Conservation (phyloP, 2,329 filamentous ascomycete genomes). For the Fulvia fulva region DNA sequence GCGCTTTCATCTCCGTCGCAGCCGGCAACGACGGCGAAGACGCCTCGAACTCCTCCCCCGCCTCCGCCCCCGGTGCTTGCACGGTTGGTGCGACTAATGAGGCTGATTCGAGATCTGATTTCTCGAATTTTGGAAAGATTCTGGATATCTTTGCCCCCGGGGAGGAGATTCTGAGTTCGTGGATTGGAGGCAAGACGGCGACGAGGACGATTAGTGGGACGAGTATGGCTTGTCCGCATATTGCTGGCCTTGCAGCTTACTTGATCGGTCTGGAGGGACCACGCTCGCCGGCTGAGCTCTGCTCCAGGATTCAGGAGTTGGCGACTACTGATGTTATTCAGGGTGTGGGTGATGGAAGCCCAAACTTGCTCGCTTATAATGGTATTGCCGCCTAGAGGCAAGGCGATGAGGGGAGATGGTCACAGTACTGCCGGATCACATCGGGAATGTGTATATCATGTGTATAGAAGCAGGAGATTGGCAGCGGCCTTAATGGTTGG, state of each 20-base stretch:
- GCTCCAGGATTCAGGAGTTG: slow-evolving; percentile 10
- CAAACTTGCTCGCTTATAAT: slow-evolving; percentile 16
- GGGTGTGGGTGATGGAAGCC: slow-evolving; percentile 7
- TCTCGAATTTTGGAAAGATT: slow-evolving; percentile 38
- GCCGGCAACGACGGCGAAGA: slow-evolving; percentile 35
- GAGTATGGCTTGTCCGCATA: slow-evolving; percentile 38
- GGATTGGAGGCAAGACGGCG: slow-evolving; percentile 43
- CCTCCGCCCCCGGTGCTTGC: slow-evolving; percentile 35
- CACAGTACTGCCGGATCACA: too few relatives aligned
- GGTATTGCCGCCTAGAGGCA: slow-evolving; percentile 7
- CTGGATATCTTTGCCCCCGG: slow-evolving; percentile 48
- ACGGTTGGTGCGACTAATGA: slow-evolving; percentile 36
- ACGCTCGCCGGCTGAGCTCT: slow-evolving; percentile 7
- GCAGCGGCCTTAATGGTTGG: too few relatives aligned
- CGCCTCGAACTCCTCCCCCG: slow-evolving; percentile 31
- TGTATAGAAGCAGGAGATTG: too few relatives aligned
- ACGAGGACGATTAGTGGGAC: slow-evolving; percentile 48
- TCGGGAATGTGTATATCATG: too few relatives aligned
- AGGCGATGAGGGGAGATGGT: too few relatives aligned
- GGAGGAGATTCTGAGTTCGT: slow-evolving; percentile 47
- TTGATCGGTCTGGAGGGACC: slow-evolving; percentile 14
- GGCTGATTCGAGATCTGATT: slow-evolving; percentile 32
- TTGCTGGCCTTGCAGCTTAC: slow-evolving; percentile 24
- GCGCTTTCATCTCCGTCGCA: slow-evolving; percentile 38
- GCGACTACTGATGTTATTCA: slow-evolving; percentile 9